Evolutionary conservation across 2,329 filamentous ascomycete species (phyloP), one percentile per base, ranked within the genome.

Genomic region (Acephala macrosclerotiorum): DNA sequence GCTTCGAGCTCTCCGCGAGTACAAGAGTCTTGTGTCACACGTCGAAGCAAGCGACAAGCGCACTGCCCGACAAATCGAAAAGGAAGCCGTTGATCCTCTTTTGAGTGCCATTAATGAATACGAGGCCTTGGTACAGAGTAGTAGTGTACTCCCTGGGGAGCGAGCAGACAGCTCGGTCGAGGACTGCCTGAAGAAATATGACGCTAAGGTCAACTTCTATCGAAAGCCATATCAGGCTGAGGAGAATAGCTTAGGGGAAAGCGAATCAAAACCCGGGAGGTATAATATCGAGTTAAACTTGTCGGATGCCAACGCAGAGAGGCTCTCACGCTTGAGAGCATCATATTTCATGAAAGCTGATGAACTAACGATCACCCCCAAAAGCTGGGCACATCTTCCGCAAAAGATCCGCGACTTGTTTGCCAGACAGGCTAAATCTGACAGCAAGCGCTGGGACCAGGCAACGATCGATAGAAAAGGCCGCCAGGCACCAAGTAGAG

Each of bases 381-480:
- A 61, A 58, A 42, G 56, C 42, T 38, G 42, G 47, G 9, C 20
- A 38, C 12, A 40, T 47, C 14, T 61, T 61, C 16, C 42, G 36
- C 36, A 55, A 40, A 51, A 38, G 45, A 26, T 45, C 16, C 18
- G 29, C 25, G 35, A 64, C 6, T 18, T 60, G 14, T 51, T 53
- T 53, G 49, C 49, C 22, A 53, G 18, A 14, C 6, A 53, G 25
- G 49, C 49, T 12, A 18, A 53, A 6, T 53, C 49, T 33, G 49
- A 53, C 4, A 6, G 25, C 22, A 22, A 26, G 6, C 7, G 1
- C 16, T 11, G 40, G 49, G 51, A 53, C 66, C 12, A 12, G 26
- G 22, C 12, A 1, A 53, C 72, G 26, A 70, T 73, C 56, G 53
- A 72, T 26, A 69, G 70, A 29, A 40, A 71, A 8, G 29, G 29